Evolutionary conservation across 1,284 basidiomycete genomes (phyloP), one percentile per base, ranked within the genome.

Genomic region (Flammula alnicola): DNA sequence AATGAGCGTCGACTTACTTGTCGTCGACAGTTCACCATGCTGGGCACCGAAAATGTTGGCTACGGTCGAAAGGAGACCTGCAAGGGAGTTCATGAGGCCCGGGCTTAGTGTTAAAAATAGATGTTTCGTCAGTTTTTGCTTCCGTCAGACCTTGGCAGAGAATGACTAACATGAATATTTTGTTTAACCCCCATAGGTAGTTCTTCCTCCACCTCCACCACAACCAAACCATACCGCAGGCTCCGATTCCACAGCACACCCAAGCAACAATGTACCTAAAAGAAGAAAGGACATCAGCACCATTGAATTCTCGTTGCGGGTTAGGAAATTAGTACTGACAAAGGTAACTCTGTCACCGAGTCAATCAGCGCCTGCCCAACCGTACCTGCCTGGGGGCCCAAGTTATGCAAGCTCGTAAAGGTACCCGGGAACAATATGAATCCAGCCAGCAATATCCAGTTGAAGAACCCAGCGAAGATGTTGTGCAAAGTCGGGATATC

Each of bases 151-250:
- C 11, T 25, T 17, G 42, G 20, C 19, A 57, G 56, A 7, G 44
- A 32, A 37, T 19, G 31, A 71, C 79, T 49, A 53, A 83, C 80
- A 80, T 47, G 59, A 81, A 81, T 36, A 81, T 71, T 36, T 71
- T 76, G 61, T 82, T 81, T 17, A 80, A 68, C 6, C 81, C 60
- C 78, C 82, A 84, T 52, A 87, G 66, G 58, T 80, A 86, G 58
- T 86, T 86, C 53, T 72, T 73, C 52, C 72, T 74, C 77, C 83
- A 87, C 51, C 77, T 70, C 71, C 76, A 81, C 77, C 79, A 81
- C 12, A 83, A 58, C 67, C 74, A 81, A 22, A 68, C 49, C 81
- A 83, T 81, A 3, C 80, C 81, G 19, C 51, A 48, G 17, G 63
- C 70, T 9, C 82, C 81, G 31, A 82, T 59, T 1, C 70, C 77